These are phyloP conservation scores for Diaporthe eres DNA, from an alignment of 2,329 filamentous ascomycete species.

Conservation along the genomic window DNA sequence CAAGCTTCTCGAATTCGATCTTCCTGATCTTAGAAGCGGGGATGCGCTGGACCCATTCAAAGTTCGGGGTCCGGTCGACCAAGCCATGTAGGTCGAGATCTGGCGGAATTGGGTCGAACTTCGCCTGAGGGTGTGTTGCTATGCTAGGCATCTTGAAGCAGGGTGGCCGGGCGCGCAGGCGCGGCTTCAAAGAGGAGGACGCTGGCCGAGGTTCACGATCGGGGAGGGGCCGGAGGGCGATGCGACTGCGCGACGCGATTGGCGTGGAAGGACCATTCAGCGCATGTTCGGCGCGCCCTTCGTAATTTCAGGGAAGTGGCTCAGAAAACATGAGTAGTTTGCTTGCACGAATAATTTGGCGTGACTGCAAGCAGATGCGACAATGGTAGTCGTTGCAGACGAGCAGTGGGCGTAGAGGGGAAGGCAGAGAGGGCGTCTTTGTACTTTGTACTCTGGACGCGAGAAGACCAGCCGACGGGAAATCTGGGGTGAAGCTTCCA, in stretches of 20 bases:
- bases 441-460: background rate
- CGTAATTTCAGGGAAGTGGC: background rate
- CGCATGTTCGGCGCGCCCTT: slow-evolving; percentile 22
- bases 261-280: slow-evolving; percentile 18
- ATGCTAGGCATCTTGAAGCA: slow-evolving; percentile 74
- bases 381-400: background rate
- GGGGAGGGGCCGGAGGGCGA: background rate
- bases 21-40: slow-evolving; percentile 82
- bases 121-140: slow-evolving; percentile 82
- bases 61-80: slow-evolving; percentile 85
- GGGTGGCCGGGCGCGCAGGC: background rate
- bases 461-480: background rate
- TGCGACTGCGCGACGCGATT: slow-evolving; percentile 31
- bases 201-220: background rate
- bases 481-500: slow-evolving; percentile 20
- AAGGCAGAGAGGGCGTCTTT: background rate
- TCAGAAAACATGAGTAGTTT: background rate
- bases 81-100: slow-evolving; percentile 83
- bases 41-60: slow-evolving; percentile 88
- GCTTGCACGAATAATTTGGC: background rate
- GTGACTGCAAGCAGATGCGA: background rate
- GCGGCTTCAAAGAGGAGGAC: background rate
- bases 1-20: slow-evolving; percentile 87
- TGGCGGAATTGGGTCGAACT: slow-evolving; percentile 92
- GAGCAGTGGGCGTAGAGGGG: background rate